These are phyloP conservation scores for Andrographis paniculata DNA, from an alignment of 305 asterid species.

Conservation along the genomic window DNA sequence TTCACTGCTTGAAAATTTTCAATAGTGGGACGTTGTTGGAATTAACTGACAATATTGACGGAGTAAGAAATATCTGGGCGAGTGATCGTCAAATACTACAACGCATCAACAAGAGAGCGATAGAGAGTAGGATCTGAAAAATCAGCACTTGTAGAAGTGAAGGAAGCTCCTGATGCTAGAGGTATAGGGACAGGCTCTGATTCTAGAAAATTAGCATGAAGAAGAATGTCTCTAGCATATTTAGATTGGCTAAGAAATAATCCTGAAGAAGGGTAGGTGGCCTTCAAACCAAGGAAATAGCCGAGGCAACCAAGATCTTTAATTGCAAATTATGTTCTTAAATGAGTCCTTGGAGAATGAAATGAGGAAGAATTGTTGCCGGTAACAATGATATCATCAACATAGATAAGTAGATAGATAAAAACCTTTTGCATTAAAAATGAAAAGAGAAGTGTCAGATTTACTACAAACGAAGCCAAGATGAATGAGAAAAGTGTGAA, in stretches of 20 bases:
- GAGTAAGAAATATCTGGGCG: not conserved
- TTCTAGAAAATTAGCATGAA: not conserved
- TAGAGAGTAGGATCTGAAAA: not conserved
- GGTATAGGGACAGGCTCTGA: not conserved
- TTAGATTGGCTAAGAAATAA: not conserved
- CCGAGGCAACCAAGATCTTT: constrained; percentile 4
- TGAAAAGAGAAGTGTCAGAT: not conserved
- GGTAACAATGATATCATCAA: constrained; percentile 3
- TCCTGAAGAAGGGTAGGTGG: not conserved
- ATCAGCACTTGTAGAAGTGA: not conserved
- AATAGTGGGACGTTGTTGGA: not conserved
- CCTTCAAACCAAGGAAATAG: not conserved
- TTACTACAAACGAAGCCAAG: not conserved
- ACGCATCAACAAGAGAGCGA: not conserved
- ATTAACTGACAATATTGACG: constrained; percentile 3
- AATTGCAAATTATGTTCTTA: not conserved
- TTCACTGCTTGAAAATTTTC: not conserved
- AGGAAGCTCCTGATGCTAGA: not conserved
- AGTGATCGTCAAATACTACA: not conserved
- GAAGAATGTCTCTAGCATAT: not conserved
- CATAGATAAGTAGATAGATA: not conserved
- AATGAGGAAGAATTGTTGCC: not conserved
- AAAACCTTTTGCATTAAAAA: not conserved
- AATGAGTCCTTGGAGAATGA: not conserved
- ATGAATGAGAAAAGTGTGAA: not conserved